Percentiles rank a stretch among this genome's conserved stretches.
These are phyloP conservation scores for Nadsonia commutata DNA, from an alignment of 1,139 yeast species.

Conservation along the genomic window DNA sequence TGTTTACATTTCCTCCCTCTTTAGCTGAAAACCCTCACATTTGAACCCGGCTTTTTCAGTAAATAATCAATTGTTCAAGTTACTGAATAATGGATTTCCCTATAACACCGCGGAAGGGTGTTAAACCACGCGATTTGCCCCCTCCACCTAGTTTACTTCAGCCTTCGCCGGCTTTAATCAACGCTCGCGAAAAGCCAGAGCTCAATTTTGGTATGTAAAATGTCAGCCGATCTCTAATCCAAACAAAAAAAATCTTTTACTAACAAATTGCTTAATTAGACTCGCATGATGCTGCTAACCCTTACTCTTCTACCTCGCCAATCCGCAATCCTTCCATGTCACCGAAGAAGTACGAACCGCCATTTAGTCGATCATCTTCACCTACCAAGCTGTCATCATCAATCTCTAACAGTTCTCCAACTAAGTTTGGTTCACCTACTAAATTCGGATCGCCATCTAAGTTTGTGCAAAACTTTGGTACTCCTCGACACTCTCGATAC, in stretches of 20 bases:
- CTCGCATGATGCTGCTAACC: slow-evolving; percentile 6
- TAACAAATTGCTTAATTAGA: not conserved
- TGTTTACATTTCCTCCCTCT: too few species aligned
- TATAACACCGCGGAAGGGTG: not conserved
- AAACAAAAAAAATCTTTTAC: not conserved
- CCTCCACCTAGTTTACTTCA: not conserved
- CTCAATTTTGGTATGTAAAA: not conserved
- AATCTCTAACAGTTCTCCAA: slow-evolving; percentile 11
- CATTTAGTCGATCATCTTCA: slow-evolving; percentile 2
- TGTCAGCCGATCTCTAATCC: not conserved
- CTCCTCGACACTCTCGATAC: slow-evolving; percentile 11
- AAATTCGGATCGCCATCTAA: slow-evolving; percentile 8
- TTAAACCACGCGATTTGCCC: slow-evolving; percentile 6
- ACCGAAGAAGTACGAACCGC: slow-evolving; percentile 7
- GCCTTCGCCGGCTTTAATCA: not conserved
- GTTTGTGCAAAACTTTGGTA: slow-evolving; percentile 6
- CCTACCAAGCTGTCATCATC: slow-evolving; percentile 9
- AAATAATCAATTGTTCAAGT: too few species aligned
- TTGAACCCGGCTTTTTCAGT: too few species aligned
- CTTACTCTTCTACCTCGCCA: slow-evolving; percentile 8
- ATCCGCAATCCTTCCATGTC: slow-evolving; percentile 9
- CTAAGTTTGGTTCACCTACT: slow-evolving; percentile 15
- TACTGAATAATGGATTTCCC: not conserved
- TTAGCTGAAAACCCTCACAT: too few species aligned
- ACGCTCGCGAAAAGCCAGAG: not conserved